Percentiles rank a stretch among this genome's conserved stretches.
Conservation (phyloP, 495 filamentous ascomycete species). For the Penicillium silybi region DNA sequence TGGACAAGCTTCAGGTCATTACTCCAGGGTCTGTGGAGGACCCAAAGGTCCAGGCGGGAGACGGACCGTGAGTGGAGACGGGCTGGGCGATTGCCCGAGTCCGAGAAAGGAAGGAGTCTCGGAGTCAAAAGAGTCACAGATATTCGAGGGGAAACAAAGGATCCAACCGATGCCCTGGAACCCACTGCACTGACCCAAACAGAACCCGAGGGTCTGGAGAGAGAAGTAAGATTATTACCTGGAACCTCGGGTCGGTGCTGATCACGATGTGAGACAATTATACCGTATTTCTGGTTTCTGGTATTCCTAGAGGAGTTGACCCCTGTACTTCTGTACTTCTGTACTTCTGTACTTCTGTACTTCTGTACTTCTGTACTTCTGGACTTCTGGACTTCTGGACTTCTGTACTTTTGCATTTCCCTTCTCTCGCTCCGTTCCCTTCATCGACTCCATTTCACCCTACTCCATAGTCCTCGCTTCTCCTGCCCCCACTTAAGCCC, state of each 20-base stretch:
- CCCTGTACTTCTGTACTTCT: too few relatives aligned
- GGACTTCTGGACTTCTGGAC: too few relatives aligned
- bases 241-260: too few relatives aligned
- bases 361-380: slow-evolving; percentile 5
- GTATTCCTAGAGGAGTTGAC: too few relatives aligned
- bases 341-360: too few relatives aligned
- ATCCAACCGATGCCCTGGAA: too few relatives aligned
- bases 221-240: background rate
- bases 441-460: slow-evolving; percentile 4
- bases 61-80: background rate
- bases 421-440: background rate
- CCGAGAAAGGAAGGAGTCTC: background rate
- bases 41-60: background rate
- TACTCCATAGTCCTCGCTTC: slow-evolving; percentile 1
- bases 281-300: too few relatives aligned
- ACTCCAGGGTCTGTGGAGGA: background rate
- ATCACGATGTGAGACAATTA: too few relatives aligned
- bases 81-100: background rate
- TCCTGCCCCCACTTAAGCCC: background rate
- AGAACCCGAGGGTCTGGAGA: background rate
- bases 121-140: background rate
- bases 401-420: background rate
- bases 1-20: background rate
- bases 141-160: too few relatives aligned
- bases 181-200: background rate